phyloP scores from a whole-genome alignment of 2,329 filamentous ascomycete species.

The Fusarium agapanthi region DNA sequence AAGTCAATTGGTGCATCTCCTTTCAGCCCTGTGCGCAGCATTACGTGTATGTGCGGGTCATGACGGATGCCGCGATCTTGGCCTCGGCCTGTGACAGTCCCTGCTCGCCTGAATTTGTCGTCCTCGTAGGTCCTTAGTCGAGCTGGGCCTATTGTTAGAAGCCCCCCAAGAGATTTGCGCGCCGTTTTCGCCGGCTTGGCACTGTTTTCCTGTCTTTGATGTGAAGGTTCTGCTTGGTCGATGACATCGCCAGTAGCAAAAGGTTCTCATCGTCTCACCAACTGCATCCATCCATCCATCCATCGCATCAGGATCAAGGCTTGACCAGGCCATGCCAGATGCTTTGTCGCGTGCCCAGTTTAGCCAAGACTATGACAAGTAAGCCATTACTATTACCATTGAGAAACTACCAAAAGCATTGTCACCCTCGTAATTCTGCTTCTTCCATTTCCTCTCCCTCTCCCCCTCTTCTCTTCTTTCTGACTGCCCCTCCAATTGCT shows the following conservation, averaged over 20 bases:
- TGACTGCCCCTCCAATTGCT: constrained; percentile 15
- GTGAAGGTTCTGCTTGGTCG: constrained; percentile 7
- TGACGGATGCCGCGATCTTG: constrained; percentile 27
- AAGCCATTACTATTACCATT: not conserved
- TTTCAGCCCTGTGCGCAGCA: constrained; percentile 31
- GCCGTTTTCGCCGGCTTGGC: constrained; percentile 35
- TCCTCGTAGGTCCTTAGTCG: not conserved
- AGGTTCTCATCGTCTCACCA: constrained; percentile 6
- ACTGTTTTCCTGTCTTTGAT: constrained; percentile 7
- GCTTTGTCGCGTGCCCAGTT: constrained; percentile 27
- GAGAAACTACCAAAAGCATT: constrained; percentile 3
- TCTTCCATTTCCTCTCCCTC: not conserved
- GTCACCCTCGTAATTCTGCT: constrained; percentile 2
- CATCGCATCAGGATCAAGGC: not conserved
- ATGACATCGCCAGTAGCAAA: constrained; percentile 17
- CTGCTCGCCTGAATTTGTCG: not conserved
- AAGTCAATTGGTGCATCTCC: constrained; percentile 13
- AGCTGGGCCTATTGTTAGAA: not conserved
- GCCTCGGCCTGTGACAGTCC: constrained; percentile 1
- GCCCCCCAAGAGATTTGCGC: constrained; percentile 13
- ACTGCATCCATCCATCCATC: constrained; percentile 1
- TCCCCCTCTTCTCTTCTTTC: not conserved
- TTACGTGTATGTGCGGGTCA: constrained; percentile 37
- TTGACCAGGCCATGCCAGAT: not conserved
- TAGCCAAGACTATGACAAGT: constrained; percentile 16